A percentile compares a stretch with the other conserved stretches of the same genome.
Evolutionary conservation across 345 rosid species (phyloP).

Genomic region (Odontarrhena argentea): DNA sequence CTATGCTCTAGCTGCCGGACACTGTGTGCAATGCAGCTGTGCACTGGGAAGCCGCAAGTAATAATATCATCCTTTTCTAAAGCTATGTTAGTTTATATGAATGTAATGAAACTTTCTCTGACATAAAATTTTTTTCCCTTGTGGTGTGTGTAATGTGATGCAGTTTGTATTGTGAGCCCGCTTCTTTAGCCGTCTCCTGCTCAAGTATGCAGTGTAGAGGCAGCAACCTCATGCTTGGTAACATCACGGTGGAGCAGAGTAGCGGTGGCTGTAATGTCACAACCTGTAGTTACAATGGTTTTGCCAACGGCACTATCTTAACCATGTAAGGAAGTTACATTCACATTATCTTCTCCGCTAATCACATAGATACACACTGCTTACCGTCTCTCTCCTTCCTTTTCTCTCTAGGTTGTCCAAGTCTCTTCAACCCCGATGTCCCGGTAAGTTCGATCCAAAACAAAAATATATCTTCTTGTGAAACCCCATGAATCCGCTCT

Average conservation of each 20-base stretch:
- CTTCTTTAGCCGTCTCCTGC: constrained; percentile 95
- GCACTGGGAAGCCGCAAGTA: constrained; percentile 89
- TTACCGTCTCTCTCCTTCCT: constrained; percentile 6
- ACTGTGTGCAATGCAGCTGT: constrained; percentile 96
- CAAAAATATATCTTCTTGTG: not conserved
- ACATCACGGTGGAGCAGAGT: constrained; percentile 69
- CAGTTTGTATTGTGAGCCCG: constrained; percentile 94
- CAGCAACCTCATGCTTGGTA: constrained; percentile 91
- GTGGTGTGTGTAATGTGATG: constrained; percentile 25
- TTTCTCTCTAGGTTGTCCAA: constrained; percentile 59
- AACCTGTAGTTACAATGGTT: constrained; percentile 77
- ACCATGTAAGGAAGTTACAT: constrained; percentile 54
- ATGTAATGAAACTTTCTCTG: not conserved
- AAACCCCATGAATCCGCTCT: not conserved
- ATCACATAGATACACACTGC: not conserved
- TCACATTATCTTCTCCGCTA: constrained; percentile 3
- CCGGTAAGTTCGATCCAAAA: constrained; percentile 54
- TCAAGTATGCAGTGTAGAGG: constrained; percentile 92
- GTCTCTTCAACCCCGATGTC: constrained; percentile 90
- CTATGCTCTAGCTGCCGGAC: constrained; percentile 87
- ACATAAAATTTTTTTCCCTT: constrained; percentile 10
- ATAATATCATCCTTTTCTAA: constrained; percentile 32
- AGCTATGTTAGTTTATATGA: not conserved
- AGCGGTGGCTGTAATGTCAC: constrained; percentile 90
- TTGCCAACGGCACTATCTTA: constrained; percentile 70